A percentile compares a stretch with the other conserved stretches of the same genome.
phyloP scores from a whole-genome alignment of 805 yeast genomes.

The Metschnikowia colocasiae region DNA sequence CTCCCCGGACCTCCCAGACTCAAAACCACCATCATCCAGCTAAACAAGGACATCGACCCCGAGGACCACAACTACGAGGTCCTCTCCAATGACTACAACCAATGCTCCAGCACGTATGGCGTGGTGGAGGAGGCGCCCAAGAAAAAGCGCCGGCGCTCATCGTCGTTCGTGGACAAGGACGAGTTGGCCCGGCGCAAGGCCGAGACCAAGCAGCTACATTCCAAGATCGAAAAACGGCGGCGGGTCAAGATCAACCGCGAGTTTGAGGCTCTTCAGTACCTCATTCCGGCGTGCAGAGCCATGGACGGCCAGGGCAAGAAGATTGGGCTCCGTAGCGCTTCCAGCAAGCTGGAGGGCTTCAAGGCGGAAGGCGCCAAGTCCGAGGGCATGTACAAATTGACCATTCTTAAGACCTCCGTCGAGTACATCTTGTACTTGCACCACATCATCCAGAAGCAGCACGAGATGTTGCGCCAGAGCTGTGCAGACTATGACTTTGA shows the following conservation, averaged over 20 bases:
- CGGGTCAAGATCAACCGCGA: constrained; percentile 77
- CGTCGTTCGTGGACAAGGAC: constrained; percentile 36
- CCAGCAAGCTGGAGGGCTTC: neutral
- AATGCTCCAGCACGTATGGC: neutral
- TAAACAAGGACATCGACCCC: constrained; percentile 40
- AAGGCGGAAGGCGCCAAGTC: constrained; percentile 23
- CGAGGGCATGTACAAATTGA: constrained; percentile 75
- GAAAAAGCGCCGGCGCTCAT: constrained; percentile 40
- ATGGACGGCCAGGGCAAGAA: constrained; percentile 24
- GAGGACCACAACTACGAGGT: constrained; percentile 42
- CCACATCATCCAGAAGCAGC: constrained; percentile 50
- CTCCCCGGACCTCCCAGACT: constrained; percentile 39
- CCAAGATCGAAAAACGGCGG: constrained; percentile 76
- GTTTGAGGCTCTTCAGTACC: constrained; percentile 71
- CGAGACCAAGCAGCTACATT: constrained; percentile 52
- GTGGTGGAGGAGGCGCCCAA: constrained; percentile 14
- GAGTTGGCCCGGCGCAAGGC: constrained; percentile 39
- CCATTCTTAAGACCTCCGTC: constrained; percentile 77
- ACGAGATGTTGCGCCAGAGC: constrained; percentile 33
- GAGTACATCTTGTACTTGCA: constrained; percentile 74
- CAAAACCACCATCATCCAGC: constrained; percentile 43
- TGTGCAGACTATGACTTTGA: constrained; percentile 36
- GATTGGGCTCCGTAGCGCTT: constrained; percentile 15
- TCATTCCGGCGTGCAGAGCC: constrained; percentile 75
- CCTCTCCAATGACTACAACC: constrained; percentile 36